These are phyloP conservation scores for Trichoderma sp. DNA, from an alignment of 2,329 filamentous ascomycete species.

Conservation along the genomic window DNA sequence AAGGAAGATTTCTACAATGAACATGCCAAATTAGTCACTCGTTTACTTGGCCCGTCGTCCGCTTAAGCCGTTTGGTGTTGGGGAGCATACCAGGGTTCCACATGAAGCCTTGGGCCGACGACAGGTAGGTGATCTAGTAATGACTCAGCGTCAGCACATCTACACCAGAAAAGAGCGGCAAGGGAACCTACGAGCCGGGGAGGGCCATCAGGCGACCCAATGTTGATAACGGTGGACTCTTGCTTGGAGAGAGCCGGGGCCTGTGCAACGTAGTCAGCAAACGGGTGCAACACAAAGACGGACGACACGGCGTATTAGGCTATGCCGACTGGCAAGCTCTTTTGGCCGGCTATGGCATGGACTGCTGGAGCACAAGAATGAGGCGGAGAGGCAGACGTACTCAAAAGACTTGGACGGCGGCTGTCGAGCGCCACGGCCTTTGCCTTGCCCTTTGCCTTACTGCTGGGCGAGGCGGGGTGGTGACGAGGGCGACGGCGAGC, in stretches of 20 bases:
- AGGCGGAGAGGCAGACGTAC: conserved; percentile 39
- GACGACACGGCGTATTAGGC: conserved; percentile 6
- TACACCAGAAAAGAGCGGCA: background rate
- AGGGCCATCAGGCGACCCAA: conserved; percentile 70
- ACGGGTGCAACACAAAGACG: conserved; percentile 6
- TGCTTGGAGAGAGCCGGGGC: conserved; percentile 69
- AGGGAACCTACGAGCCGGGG: conserved; percentile 63
- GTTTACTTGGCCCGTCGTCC: background rate
- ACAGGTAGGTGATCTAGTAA: conserved; percentile 71
- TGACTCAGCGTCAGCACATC: background rate
- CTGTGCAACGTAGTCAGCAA: conserved; percentile 45
- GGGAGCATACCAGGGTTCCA: conserved; percentile 69
- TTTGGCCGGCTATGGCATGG: background rate
- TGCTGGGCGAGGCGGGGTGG: conserved; percentile 55
- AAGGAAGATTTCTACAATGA: conserved; percentile 67
- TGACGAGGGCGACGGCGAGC: conserved; percentile 51
- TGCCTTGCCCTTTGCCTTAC: conserved; percentile 33
- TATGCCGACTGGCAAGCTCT: background rate
- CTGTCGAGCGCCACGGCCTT: conserved; percentile 47
- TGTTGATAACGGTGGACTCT: conserved; percentile 77
- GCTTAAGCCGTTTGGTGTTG: background rate
- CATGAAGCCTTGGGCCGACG: conserved; percentile 75
- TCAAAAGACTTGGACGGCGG: conserved; percentile 61
- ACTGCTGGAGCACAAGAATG: background rate
- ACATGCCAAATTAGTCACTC: background rate